Base-by-base conservation (phyloP, 805 yeast genomes). In the Candida tibetensis region DNA sequence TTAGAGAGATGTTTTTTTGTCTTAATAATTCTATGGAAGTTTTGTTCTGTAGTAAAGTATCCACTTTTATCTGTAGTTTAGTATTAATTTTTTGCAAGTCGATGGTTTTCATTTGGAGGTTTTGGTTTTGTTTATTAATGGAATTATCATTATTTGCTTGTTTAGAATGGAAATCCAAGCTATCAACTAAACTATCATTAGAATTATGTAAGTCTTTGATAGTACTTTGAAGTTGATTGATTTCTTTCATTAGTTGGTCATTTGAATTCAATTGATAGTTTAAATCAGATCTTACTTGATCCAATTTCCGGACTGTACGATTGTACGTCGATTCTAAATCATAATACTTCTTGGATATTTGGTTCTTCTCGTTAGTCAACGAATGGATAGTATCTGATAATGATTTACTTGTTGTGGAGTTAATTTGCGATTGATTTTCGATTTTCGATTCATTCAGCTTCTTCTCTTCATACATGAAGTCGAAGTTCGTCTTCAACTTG, bases 11-110 rank as follows among this genome's bases (percentile, higher is more conserved):
- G 38, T 76, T 79, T 43, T 82, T 83, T 44, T 77, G 82, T 46
- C 72, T 76, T 23, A 82, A 58, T 7, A 82, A 51, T 47, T 77
- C 83, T 4, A 60, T 55, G 17, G 74, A 70, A 42, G 76, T 64
- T 41, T 69, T 67, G 42, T 74, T 58, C 44, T 75, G 74, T 17
- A 78, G 60, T 7, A 66, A 62, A 44, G 71, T 71, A 40, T 82
- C 67, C 28, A 77, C 72, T 42, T 69, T 74, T 16, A 77, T 62
- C 51, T 82, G 79, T 5, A 70, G 62, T 36, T 79, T 61, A 42
- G 77, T 74, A 44, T 74, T 72, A 4, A 68, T 64, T 44, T 82
- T 87, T 32, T 62, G 69, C 17, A 69, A 44, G 27, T 53, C 57
- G 10, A 56, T 41, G 74, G 54, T 58, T 32, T 61, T 61, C 29